phyloP scores from a whole-genome alignment of 164 flowering plant species.

The Vitis amurensis region DNA sequence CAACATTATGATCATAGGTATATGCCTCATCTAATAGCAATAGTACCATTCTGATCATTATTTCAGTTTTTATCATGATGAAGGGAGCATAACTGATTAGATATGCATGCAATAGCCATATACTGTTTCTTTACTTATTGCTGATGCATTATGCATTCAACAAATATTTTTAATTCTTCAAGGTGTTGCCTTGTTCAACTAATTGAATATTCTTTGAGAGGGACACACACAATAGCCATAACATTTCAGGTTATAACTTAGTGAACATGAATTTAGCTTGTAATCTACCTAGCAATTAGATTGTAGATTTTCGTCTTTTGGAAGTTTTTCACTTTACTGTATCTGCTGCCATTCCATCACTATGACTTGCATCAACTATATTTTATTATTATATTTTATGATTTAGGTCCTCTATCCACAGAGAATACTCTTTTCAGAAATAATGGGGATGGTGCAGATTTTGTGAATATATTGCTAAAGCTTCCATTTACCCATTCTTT shows the following conservation, averaged over 20 bases:
- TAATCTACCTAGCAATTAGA: too few species aligned
- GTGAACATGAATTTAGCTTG: too few species aligned
- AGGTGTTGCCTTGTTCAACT: too few species aligned
- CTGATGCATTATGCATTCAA: too few species aligned
- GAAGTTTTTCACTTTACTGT: not conserved
- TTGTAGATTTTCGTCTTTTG: too few species aligned
- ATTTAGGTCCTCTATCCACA: conserved; percentile 41
- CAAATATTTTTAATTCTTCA: too few species aligned
- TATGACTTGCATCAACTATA: not conserved
- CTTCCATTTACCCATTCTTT: conserved; percentile 60
- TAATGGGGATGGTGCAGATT: conserved; percentile 28
- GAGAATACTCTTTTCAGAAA: conserved; percentile 32
- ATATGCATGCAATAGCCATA: not conserved
- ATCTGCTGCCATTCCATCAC: not conserved
- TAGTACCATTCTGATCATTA: not conserved
- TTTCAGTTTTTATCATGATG: not conserved
- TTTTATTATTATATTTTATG: not conserved
- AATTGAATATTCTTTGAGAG: too few species aligned
- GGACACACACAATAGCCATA: too few species aligned
- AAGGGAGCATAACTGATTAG: not conserved
- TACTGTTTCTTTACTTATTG: too few species aligned
- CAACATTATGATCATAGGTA: not conserved
- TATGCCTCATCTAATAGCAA: too few species aligned
- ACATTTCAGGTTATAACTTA: too few species aligned
- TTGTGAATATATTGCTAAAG: conserved; percentile 47